Evolutionary conservation across 2,329 filamentous ascomycete species (phyloP).

Genomic region (Phyllosticta citrichinensis): DNA sequence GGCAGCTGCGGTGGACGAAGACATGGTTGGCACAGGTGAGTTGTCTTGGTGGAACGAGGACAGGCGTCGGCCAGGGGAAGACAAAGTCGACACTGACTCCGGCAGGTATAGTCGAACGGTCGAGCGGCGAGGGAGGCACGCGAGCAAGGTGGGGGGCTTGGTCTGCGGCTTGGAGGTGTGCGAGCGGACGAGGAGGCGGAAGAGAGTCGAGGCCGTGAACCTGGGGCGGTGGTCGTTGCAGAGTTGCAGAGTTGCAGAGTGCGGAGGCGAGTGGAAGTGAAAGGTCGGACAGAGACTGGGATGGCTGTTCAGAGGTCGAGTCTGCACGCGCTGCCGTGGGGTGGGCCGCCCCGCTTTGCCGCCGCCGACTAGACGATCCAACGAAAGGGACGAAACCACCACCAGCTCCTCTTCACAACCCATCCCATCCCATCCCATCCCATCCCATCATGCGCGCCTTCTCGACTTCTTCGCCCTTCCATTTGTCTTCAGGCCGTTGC

Average conservation of each 20-base stretch:
- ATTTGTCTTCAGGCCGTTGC: not conserved
- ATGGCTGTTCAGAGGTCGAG: not conserved
- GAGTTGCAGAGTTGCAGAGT: not conserved
- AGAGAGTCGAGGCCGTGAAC: not conserved
- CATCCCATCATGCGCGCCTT: not conserved
- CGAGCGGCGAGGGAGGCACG: not conserved
- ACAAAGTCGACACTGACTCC: not conserved
- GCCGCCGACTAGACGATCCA: not conserved
- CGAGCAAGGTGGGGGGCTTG: not conserved
- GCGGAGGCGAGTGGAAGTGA: not conserved
- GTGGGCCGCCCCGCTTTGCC: not conserved
- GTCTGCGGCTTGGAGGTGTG: not conserved
- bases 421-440: too few relatives aligned
- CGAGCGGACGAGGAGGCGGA: not conserved
- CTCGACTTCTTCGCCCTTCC: not conserved
- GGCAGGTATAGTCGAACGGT: not conserved
- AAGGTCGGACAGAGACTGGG: not conserved
- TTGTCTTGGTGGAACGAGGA: not conserved
- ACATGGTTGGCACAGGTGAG: slow-evolving; percentile 17
- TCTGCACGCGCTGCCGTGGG: not conserved
- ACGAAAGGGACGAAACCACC: too few relatives aligned
- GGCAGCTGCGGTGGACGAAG: slow-evolving; percentile 42
- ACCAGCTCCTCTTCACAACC: too few relatives aligned
- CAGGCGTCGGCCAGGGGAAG: not conserved
- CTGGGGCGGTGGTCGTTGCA: not conserved